phyloP scores from a whole-genome alignment of 352 stramenopile species.

The Globisporangium paddicum region DNA sequence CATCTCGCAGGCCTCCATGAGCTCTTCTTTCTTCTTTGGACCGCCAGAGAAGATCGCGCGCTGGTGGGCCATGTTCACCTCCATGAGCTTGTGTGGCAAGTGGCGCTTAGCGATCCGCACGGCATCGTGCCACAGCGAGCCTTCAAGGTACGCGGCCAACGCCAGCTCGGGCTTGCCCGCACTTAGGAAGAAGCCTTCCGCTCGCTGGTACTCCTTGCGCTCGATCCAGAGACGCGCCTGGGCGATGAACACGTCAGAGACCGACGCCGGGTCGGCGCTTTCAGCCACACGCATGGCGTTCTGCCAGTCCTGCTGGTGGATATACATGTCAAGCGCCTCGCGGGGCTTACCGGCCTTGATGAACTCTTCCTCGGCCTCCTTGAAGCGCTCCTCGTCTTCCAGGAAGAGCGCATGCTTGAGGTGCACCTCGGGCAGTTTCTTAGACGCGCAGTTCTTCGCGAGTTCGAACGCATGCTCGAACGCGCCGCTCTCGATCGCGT shows the following conservation, averaged over 20 bases:
- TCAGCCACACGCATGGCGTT: conserved; percentile 91
- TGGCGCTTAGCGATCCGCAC: conserved; percentile 88
- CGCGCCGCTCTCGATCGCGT: conserved; percentile 87
- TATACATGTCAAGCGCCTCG: conserved; percentile 95
- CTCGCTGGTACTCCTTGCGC: conserved; percentile 75
- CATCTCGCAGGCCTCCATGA: conserved; percentile 83
- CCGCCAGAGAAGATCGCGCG: conserved; percentile 72
- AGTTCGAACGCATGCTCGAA: conserved; percentile 94
- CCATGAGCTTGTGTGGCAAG: conserved; percentile 89
- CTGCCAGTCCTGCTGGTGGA: conserved; percentile 92
- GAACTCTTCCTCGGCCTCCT: conserved; percentile 91
- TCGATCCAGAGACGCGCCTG: conserved; percentile 87
- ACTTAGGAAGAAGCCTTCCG: conserved; percentile 90
- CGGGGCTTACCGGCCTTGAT: conserved; percentile 90
- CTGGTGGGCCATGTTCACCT: conserved; percentile 88
- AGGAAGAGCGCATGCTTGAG: conserved; percentile 92
- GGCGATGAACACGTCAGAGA: conserved; percentile 90
- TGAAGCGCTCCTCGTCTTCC: conserved; percentile 92
- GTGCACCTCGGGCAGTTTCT: conserved; percentile 91
- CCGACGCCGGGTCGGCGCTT: conserved; percentile 81
- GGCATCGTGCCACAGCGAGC: conserved; percentile 84
- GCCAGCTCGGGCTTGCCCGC: conserved; percentile 90
- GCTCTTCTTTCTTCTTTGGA: conserved; percentile 72
- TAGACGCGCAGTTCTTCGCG: conserved; percentile 72
- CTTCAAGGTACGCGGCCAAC: conserved; percentile 84